Base-by-base conservation (phyloP, 345 rosid genomes). In the Salix brachista region DNA sequence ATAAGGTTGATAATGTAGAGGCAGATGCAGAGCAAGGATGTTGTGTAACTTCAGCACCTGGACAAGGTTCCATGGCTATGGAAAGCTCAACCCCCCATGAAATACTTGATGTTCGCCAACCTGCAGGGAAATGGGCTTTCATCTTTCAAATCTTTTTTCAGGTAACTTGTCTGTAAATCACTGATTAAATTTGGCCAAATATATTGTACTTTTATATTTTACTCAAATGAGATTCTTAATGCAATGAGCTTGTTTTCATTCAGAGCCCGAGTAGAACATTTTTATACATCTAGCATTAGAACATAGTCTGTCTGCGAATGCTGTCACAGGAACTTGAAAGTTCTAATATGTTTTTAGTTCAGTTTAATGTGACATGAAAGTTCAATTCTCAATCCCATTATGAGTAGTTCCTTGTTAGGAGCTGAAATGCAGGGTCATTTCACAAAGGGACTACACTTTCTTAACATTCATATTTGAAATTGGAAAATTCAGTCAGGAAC, bases 131-230 rank as follows among this genome's bases (percentile, higher is more conserved):
- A 68, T 88, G 84, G 91, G 94, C 84, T 28, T 85, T 86, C 78
- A 54, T 86, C 69, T 94, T 96, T 73, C 99, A 94, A 68, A 87
- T 94, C 67, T 78, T 91, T 68, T 96, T 94, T 86, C 99, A 96
- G 98, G 99, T 94, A 84, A 61, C 41, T 72, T 34, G 25, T 48
- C 39, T 21, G 23, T 17, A 19, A 46, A 37, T 62, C 23, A 16
- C 42, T 65, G 18, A 5, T 34, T 69, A 18, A 16, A 32, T 23
- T n/a, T 52, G 72, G 39, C 25, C 23, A 32, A 8, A 50, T 17
- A 17, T 69, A 26, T 48, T 48, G 14, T 30, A 3, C 41, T 34
- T 70, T 48, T 14, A 10, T 34, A 12, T 68, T 14, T 23, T 39
- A 30, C 34, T 14, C 25, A 42, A 36, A 68, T 68, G 48, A 7